Evolutionary conservation across 1,284 basidiomycete genomes (phyloP).

Genomic region (Apiotrichum montevideense): DNA sequence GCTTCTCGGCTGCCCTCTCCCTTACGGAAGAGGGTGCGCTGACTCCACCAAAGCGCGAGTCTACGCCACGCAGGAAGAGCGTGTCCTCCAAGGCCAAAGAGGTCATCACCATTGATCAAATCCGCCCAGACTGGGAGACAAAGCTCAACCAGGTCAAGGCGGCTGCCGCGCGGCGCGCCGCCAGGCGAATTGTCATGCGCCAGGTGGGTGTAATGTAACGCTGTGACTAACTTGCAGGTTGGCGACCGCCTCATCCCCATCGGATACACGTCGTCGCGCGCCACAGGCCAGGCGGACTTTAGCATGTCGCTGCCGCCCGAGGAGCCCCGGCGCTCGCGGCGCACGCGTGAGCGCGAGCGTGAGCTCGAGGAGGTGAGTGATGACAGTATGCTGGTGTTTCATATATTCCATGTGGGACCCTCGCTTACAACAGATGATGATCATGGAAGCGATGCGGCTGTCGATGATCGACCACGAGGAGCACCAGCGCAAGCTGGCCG

Average conservation of each 20-base stretch:
- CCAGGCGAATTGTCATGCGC: conserved; percentile 94
- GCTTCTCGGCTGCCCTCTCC: conserved; percentile 27
- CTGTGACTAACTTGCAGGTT: conserved; percentile 50
- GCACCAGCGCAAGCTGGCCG: conserved; percentile 42
- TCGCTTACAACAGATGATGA: conserved; percentile 64
- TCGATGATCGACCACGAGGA: conserved; percentile 81
- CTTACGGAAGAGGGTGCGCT: conserved; percentile 1
- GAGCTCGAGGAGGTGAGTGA: conserved; percentile 78
- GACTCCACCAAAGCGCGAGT: neutral
- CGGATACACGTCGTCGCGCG: conserved; percentile 64
- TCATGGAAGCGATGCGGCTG: conserved; percentile 97
- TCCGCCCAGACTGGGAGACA: conserved; percentile 89
- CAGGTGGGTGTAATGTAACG: conserved; percentile 50
- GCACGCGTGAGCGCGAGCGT: conserved; percentile 51
- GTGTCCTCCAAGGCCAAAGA: conserved; percentile 53
- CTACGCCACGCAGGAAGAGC: conserved; percentile 44
- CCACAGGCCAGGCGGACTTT: conserved; percentile 42
- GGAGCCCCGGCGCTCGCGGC: conserved; percentile 9
- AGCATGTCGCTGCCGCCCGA: conserved; percentile 34
- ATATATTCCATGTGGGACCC: no score
- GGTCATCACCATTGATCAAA: conserved; percentile 87
- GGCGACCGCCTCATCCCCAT: conserved; percentile 95
- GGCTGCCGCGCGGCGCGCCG: conserved; percentile 80
- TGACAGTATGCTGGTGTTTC: no score
- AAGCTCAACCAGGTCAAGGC: conserved; percentile 84